Conservation (phyloP, 768 basidiomycete species). For the Sporobolomyces roseus region DNA sequence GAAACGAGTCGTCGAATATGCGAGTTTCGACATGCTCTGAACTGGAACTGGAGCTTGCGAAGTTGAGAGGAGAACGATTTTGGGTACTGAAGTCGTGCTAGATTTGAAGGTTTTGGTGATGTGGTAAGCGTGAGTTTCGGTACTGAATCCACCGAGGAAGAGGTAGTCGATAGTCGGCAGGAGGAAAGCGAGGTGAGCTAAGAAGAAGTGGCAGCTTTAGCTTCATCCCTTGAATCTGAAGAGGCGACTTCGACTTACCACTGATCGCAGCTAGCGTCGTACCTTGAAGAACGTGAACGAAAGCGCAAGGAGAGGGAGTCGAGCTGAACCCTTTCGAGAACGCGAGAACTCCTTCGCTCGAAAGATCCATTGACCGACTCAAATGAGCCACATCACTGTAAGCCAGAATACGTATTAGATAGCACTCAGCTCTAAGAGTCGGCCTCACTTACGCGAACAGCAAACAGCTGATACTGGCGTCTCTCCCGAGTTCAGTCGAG, state of each 20-base stretch:
- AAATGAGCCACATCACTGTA: constrained; percentile 11
- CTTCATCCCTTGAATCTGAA: too few species aligned
- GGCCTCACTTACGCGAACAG: constrained; percentile 5
- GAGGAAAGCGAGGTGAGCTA: constrained; percentile 19
- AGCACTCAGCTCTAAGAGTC: neutral
- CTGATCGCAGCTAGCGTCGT: neutral
- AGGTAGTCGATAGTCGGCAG: neutral
- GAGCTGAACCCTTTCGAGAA: constrained; percentile 22
- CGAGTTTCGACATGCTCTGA: neutral
- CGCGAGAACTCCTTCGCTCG: neutral
- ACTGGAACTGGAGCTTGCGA: neutral
- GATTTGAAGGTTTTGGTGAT: neutral
- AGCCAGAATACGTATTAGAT: neutral
- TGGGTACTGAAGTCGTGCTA: too few species aligned
- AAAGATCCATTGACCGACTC: neutral
- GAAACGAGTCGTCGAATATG: neutral
- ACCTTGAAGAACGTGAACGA: constrained; percentile 2
- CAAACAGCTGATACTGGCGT: neutral
- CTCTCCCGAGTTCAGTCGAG: constrained; percentile 10
- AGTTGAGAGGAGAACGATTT: neutral
- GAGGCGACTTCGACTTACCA: neutral
- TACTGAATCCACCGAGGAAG: constrained; percentile 21
- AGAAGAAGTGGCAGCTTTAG: neutral
- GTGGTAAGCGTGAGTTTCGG: constrained; percentile 10
- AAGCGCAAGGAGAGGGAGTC: constrained; percentile 3